Evolutionary conservation across 2,329 filamentous ascomycete species (phyloP).

Genomic region (Pseudogymnoascus sp.): DNA sequence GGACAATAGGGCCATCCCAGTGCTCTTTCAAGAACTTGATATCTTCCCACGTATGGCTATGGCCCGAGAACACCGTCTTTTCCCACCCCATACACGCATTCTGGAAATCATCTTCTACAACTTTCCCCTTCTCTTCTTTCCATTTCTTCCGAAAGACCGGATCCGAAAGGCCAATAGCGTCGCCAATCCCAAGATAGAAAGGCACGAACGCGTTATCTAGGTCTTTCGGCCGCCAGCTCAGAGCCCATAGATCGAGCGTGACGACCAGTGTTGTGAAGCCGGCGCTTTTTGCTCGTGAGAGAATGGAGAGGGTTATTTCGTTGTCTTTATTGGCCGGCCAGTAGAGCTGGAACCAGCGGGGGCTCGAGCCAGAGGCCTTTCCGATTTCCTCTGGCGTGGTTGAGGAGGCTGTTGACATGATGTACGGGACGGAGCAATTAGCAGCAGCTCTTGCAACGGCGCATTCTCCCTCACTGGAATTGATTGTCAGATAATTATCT

Average conservation of each 20-base stretch:
- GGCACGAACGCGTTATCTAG: conserved; percentile 49
- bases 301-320: conserved; percentile 46
- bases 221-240: conserved; percentile 54
- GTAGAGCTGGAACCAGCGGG: conserved; percentile 56
- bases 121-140: conserved; percentile 37
- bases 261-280: conserved; percentile 52
- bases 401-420: conserved; percentile 46
- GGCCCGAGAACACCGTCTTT: conserved; percentile 54
- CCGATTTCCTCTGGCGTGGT: conserved; percentile 49
- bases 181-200: conserved; percentile 53
- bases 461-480: conserved; percentile 49
- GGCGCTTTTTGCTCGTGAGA: conserved; percentile 44
- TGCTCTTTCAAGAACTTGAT: conserved; percentile 51
- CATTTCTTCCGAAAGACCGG: conserved; percentile 50
- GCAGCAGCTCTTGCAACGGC: conserved; percentile 51
- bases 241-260: conserved; percentile 56
- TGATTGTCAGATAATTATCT: conserved; percentile 34
- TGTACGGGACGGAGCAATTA: conserved; percentile 52
- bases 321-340: conserved; percentile 49
- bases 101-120: conserved; percentile 44
- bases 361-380: conserved; percentile 42
- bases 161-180: conserved; percentile 49
- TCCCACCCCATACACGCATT: conserved; percentile 54
- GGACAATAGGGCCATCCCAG: conserved; percentile 50
- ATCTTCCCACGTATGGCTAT: conserved; percentile 55